These are phyloP conservation scores for Populus trichocarpa DNA, from an alignment of 441 rosid species.

Conservation along the genomic window DNA sequence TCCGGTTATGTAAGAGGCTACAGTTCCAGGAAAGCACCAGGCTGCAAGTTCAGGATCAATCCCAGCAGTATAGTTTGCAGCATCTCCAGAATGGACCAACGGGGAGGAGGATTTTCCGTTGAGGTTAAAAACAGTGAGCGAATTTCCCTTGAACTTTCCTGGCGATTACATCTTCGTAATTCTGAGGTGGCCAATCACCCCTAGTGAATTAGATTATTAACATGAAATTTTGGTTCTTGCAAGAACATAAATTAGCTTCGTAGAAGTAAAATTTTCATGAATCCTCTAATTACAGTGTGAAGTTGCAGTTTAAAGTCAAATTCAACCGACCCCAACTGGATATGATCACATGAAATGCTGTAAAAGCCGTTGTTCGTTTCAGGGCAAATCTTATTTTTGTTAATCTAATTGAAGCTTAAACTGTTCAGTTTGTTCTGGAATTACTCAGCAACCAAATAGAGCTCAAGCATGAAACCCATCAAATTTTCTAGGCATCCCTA, in stretches of 20 bases:
- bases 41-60: constrained; percentile 10
- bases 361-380: too few species aligned
- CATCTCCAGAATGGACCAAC: constrained; percentile 33
- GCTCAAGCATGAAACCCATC: neutral
- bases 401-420: neutral
- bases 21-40: constrained; percentile 7
- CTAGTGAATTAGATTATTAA: constrained; percentile 45
- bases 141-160: constrained; percentile 27
- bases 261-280: neutral
- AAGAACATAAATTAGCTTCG: neutral
- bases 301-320: too few species aligned
- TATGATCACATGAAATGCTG: too few species aligned
- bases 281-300: too few species aligned
- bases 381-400: too few species aligned
- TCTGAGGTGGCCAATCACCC: constrained; percentile 42
- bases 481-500: too few species aligned
- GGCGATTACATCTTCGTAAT: constrained; percentile 51
- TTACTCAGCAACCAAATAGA: neutral
- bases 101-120: constrained; percentile 20
- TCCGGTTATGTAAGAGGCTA: constrained; percentile 22
- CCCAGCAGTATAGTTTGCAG: constrained; percentile 29
- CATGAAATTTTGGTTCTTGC: constrained; percentile 19
- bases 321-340: too few species aligned
- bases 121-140: constrained; percentile 29
- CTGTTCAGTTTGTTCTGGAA: neutral